Conservation (phyloP, 225 moss, liverwort and hornwort species). For the Lunularia cruciata region DNA sequence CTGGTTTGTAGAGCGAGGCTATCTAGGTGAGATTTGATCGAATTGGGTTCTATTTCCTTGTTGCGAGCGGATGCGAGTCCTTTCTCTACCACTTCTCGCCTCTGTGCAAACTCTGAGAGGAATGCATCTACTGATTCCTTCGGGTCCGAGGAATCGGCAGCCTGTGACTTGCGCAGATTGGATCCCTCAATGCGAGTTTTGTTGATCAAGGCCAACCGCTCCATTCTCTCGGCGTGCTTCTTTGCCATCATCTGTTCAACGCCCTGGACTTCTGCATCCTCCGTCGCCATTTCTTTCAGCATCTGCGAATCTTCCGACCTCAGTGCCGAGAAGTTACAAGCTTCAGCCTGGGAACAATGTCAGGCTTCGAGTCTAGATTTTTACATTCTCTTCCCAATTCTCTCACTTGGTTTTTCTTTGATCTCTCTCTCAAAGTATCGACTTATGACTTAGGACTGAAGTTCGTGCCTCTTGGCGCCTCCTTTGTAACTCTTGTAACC, state of each 20-base stretch:
- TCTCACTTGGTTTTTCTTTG: too few relatives aligned
- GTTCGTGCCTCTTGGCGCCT: too few relatives aligned
- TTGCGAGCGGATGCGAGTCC: conserved; percentile 52
- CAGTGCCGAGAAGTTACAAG: too few relatives aligned
- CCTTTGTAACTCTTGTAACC: too few relatives aligned
- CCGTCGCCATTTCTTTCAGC: conserved; percentile 21
- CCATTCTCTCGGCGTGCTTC: conserved; percentile 66
- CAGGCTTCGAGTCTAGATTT: too few relatives aligned
- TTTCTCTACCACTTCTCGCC: conserved; percentile 58
- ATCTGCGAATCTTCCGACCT: too few relatives aligned
- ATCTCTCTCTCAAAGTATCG: too few relatives aligned
- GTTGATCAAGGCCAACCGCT: conserved; percentile 70
- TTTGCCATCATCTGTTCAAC: conserved; percentile 41
- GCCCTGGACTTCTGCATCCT: conserved; percentile 13
- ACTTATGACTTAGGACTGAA: too few relatives aligned
- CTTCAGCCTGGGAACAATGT: too few relatives aligned
- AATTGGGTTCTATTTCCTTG: conserved; percentile 46
- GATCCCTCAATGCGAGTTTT: conserved; percentile 61
- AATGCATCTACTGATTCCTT: conserved; percentile 78
- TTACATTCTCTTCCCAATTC: too few relatives aligned
- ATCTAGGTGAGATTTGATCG: conserved; percentile 69
- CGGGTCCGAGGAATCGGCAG: conserved; percentile 61
- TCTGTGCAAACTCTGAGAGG: conserved; percentile 60
- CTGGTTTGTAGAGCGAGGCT: conserved; percentile 57
- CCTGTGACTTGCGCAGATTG: conserved; percentile 62